Evolutionary conservation across 108 stramenopile genomes (phyloP).

Genomic region (Pseudonitzschia pungens): DNA sequence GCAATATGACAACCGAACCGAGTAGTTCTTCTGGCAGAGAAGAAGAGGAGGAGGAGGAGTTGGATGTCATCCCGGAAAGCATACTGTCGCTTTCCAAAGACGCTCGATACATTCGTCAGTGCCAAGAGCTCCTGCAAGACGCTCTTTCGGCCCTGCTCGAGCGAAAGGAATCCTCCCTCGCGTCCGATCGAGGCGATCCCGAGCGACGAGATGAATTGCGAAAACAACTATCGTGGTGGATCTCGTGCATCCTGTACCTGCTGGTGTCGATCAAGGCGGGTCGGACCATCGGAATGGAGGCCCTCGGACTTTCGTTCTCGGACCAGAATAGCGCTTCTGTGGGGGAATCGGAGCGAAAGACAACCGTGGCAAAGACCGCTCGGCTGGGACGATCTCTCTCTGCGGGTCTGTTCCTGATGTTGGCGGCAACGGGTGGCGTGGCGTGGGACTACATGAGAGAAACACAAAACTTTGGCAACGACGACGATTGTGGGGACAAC

Average conservation of each 20-base stretch:
- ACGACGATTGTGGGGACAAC: not conserved
- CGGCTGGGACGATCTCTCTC: not conserved
- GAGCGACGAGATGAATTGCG: not conserved
- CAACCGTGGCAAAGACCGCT: not conserved
- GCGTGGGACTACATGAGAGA: not conserved
- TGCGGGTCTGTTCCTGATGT: not conserved
- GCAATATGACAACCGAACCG: too few relatives aligned
- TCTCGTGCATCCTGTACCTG: constrained; percentile 30
- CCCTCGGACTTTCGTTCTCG: constrained; percentile 27
- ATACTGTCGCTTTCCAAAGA: constrained; percentile 44
- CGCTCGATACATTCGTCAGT: constrained; percentile 34
- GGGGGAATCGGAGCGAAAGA: not conserved
- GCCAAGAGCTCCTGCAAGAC: constrained; percentile 27
- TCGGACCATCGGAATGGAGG: constrained; percentile 44
- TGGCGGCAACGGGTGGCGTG: not conserved
- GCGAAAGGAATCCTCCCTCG: constrained; percentile 4
- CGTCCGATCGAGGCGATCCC: not conserved
- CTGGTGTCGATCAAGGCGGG: constrained; percentile 12
- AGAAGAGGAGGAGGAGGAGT: constrained; percentile 3
- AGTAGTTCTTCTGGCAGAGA: too few relatives aligned
- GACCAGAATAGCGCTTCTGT: not conserved
- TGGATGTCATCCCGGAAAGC: constrained; percentile 26
- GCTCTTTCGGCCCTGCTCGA: constrained; percentile 9
- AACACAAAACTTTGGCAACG: not conserved
- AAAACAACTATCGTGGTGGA: constrained; percentile 16